phyloP scores from a whole-genome alignment of 2,329 filamentous ascomycete species.

The Helotiales sp. region DNA sequence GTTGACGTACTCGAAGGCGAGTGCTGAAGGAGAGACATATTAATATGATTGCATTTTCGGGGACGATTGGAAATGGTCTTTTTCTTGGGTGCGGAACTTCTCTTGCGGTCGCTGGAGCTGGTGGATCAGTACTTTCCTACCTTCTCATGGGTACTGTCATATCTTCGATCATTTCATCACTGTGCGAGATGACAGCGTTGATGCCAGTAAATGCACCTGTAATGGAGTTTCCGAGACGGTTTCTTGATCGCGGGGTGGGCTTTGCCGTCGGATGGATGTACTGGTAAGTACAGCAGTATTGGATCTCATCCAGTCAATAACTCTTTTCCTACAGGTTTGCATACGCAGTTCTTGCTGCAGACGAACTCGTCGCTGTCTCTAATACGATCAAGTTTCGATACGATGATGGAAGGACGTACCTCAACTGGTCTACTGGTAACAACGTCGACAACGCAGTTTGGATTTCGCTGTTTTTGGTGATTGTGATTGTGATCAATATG shows the following conservation, averaged over 20 bases:
- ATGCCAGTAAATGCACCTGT: slow-evolving; percentile 49
- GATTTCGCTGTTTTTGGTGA: slow-evolving; percentile 46
- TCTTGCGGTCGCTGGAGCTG: slow-evolving; percentile 48
- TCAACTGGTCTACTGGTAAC: slow-evolving; percentile 44
- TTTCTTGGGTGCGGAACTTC: slow-evolving; percentile 49
- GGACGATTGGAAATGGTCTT: slow-evolving; percentile 51
- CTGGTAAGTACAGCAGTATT: slow-evolving; percentile 39
- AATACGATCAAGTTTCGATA: slow-evolving; percentile 46
- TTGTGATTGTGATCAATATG: slow-evolving; percentile 46
- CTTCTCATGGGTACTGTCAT: slow-evolving; percentile 51
- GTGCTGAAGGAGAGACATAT: slow-evolving; percentile 49
- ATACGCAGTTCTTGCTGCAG: slow-evolving; percentile 45
- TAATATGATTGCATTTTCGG: slow-evolving; percentile 53
- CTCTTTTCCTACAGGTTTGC: slow-evolving; percentile 43
- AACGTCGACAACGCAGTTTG: slow-evolving; percentile 46
- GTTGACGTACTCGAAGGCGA: slow-evolving; percentile 42
- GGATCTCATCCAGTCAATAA: neutral
- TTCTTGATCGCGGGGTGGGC: slow-evolving; percentile 46
- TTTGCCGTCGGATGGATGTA: slow-evolving; percentile 49
- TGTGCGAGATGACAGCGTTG: slow-evolving; percentile 49
- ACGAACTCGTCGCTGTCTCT: slow-evolving; percentile 46
- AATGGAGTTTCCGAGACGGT: slow-evolving; percentile 47
- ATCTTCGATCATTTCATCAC: slow-evolving; percentile 49
- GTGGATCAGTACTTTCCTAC: slow-evolving; percentile 48
- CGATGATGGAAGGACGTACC: slow-evolving; percentile 44